These are phyloP conservation scores for Amaranthus hypochondriacus DNA, from an alignment of 148 eudicot genomes.

Conservation along the genomic window DNA sequence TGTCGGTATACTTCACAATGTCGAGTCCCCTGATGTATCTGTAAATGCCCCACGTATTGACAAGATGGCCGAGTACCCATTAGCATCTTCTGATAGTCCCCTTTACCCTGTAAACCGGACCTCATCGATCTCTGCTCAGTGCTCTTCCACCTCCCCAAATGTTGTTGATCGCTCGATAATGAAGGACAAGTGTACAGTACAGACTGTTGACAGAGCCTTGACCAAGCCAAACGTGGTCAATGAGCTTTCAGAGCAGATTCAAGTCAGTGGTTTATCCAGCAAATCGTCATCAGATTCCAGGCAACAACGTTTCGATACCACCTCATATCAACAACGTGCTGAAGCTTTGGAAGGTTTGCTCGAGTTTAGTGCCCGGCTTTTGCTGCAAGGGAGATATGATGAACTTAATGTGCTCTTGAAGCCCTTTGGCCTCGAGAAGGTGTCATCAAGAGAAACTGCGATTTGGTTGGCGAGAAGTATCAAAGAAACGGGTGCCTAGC, in stretches of 20 bases:
- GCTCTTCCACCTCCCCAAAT: slow-evolving; percentile 53
- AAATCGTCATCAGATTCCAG: slow-evolving; percentile 53
- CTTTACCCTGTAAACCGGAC: slow-evolving; percentile 31
- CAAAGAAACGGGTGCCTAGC: slow-evolving; percentile 48
- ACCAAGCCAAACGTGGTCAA: slow-evolving; percentile 21
- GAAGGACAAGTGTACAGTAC: slow-evolving; percentile 81
- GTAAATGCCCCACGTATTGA: slow-evolving; percentile 88
- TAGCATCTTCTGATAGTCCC: slow-evolving; percentile 62
- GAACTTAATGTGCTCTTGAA: slow-evolving; percentile 77
- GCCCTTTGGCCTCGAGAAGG: slow-evolving; percentile 87
- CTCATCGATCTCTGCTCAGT: slow-evolving; percentile 56
- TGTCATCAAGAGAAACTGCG: slow-evolving; percentile 89
- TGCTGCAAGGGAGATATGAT: slow-evolving; percentile 74
- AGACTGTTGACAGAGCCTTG: slow-evolving; percentile 32
- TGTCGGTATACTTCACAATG: slow-evolving; percentile 34
- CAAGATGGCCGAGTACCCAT: slow-evolving; percentile 70
- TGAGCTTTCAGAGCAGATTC: slow-evolving; percentile 43
- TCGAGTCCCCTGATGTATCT: slow-evolving; percentile 71
- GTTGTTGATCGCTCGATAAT: slow-evolving; percentile 46
- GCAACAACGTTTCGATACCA: slow-evolving; percentile 67
- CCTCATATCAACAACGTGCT: slow-evolving; percentile 81
- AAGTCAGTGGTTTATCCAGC: slow-evolving; percentile 39
- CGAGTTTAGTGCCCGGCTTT: slow-evolving; percentile 79
- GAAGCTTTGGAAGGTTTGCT: slow-evolving; percentile 96
- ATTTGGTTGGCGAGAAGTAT: slow-evolving; percentile 96